Percentiles rank a stretch among this genome's conserved stretches.
Evolutionary conservation across 805 yeast genomes (phyloP).

Genomic region (Hanseniaspora hatyaiensis): DNA sequence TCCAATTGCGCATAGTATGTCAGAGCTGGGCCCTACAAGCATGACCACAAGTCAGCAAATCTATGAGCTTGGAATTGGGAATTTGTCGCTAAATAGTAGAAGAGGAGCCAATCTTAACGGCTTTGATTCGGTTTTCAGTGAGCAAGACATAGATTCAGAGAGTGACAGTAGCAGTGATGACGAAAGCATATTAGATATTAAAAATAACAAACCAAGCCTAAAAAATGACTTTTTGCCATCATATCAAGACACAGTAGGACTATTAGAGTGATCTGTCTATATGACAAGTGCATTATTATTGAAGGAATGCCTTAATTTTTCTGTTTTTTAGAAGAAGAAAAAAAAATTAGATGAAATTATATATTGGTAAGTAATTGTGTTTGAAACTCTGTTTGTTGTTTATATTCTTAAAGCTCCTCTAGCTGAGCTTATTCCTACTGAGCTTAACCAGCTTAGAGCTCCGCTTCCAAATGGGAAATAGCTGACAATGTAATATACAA

Average conservation of each 20-base stretch:
- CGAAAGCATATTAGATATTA: not conserved
- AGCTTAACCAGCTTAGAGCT: slow-evolving; percentile 47
- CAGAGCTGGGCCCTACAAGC: not conserved
- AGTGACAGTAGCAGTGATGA: slow-evolving; percentile 7
- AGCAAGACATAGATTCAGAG: too few species aligned
- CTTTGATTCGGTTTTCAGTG: not conserved
- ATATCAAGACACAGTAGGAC: slow-evolving; percentile 4
- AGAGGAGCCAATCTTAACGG: not conserved
- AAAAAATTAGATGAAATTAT: not conserved
- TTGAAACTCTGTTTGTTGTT: not conserved
- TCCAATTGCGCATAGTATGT: not conserved
- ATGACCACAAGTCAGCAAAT: not conserved
- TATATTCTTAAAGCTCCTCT: slow-evolving; percentile 30
- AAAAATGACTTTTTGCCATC: slow-evolving; percentile 2
- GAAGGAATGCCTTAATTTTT: too few species aligned
- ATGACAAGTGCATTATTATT: too few species aligned
- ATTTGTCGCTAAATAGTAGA: not conserved
- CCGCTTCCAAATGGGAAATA: slow-evolving; percentile 94
- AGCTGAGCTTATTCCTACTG: slow-evolving; percentile 49
- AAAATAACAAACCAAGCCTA: not conserved
- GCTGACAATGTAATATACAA: slow-evolving; percentile 79
- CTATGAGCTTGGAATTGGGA: not conserved
- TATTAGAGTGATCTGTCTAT: too few species aligned
- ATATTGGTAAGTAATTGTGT: not conserved
- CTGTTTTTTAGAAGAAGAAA: too few species aligned